Conservation (phyloP, 148 eudicot genomes). For the Vaccinium macrocarpon region DNA sequence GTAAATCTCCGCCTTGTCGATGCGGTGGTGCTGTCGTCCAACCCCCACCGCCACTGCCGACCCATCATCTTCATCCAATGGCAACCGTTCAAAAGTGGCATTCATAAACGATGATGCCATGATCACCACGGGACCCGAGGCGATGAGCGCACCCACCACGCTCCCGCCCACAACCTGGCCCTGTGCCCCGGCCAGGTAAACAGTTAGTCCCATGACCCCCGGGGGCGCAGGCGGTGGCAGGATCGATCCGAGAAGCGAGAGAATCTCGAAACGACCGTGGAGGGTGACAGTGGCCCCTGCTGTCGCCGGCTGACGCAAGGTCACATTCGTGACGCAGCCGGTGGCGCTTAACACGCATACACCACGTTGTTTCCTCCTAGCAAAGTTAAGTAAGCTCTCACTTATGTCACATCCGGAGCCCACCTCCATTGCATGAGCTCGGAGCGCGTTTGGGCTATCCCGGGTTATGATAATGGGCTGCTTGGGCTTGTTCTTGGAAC, state of each 20-base stretch:
- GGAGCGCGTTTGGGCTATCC: conserved; percentile 60
- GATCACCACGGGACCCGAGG: conserved; percentile 68
- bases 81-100: conserved; percentile 68
- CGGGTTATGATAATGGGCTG: conserved; percentile 74
- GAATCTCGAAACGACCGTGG: conserved; percentile 73
- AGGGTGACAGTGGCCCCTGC: conserved; percentile 56
- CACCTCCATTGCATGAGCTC: conserved; percentile 77
- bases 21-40: conserved; percentile 36
- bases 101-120: conserved; percentile 74
- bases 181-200: conserved; percentile 65
- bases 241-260: conserved; percentile 65
- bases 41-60: background rate
- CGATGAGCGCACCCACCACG: conserved; percentile 64
- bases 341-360: conserved; percentile 58
- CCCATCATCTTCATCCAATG: conserved; percentile 45
- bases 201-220: conserved; percentile 60
- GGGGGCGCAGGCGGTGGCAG: conserved; percentile 68
- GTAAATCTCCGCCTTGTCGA: conserved; percentile 38
- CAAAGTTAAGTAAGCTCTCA: conserved; percentile 51
- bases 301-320: conserved; percentile 55
- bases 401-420: conserved; percentile 64
- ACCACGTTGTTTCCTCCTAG: conserved; percentile 67
- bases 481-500: conserved; percentile 81
- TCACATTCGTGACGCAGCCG: conserved; percentile 71
- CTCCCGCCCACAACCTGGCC: conserved; percentile 80